Percentiles rank a stretch among this genome's conserved stretches.
Conservation (phyloP, 1,284 basidiomycete genomes). For the Naganishia cerealis region DNA sequence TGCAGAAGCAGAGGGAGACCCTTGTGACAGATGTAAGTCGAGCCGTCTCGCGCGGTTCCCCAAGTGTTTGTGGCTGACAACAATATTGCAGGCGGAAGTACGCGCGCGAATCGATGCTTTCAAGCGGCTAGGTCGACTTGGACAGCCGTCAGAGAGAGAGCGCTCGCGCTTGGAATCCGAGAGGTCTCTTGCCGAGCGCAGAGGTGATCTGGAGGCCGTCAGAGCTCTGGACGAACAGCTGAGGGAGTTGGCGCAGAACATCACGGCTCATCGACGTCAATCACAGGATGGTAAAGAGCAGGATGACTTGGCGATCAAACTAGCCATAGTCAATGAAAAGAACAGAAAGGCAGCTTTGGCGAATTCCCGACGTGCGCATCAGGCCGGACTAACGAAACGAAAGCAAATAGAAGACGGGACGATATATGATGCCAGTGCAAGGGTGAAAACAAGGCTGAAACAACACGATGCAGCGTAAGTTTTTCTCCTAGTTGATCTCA, state of each 20-base stretch:
- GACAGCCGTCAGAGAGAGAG: slow-evolving; percentile 21
- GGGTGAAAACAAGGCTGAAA: slow-evolving; percentile 31
- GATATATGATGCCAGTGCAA: slow-evolving; percentile 28
- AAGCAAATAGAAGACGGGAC: slow-evolving; percentile 23
- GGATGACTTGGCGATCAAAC: slow-evolving; percentile 16
- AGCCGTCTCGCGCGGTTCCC: not conserved
- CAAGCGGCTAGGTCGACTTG: slow-evolving; percentile 18
- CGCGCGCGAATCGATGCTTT: slow-evolving; percentile 25
- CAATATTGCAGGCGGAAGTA: slow-evolving; percentile 29
- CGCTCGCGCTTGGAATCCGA: slow-evolving; percentile 28
- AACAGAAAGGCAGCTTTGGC: slow-evolving; percentile 31
- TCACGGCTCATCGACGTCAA: slow-evolving; percentile 13
- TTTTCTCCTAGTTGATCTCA: not conserved
- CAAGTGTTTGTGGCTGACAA: not conserved
- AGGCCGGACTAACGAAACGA: slow-evolving; percentile 26
- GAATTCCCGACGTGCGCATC: slow-evolving; percentile 31
- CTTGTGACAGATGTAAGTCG: slow-evolving; percentile 31
- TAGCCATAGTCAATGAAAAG: slow-evolving; percentile 36
- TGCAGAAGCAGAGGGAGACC: slow-evolving; percentile 21
- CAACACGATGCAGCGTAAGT: slow-evolving; percentile 31
- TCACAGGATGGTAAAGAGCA: slow-evolving; percentile 22
- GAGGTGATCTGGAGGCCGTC: slow-evolving; percentile 24
- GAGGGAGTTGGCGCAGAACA: slow-evolving; percentile 19
- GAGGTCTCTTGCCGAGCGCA: slow-evolving; percentile 18
- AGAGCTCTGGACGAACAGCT: slow-evolving; percentile 22